These are phyloP conservation scores for Cordyceps fumosorosea DNA, from an alignment of 2,329 filamentous ascomycete genomes.

Conservation along the genomic window DNA sequence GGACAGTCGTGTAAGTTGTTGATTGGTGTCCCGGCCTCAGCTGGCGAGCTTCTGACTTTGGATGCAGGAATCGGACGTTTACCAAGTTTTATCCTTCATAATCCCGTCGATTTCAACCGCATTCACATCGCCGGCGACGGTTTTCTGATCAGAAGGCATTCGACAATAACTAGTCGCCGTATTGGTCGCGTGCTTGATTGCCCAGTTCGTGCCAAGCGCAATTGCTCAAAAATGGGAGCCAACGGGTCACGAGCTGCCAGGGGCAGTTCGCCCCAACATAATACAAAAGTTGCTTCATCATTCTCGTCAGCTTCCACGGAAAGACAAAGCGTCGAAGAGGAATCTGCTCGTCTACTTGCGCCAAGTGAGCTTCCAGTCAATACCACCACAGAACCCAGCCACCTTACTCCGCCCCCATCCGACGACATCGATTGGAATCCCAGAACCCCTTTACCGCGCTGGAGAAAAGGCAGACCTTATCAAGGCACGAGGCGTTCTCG, in stretches of 20 bases:
- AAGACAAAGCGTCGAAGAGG: neutral
- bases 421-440: neutral
- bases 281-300: neutral
- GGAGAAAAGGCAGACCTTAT: neutral
- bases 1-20: neutral
- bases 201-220: conserved; percentile 5
- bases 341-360: neutral
- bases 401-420: neutral
- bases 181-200: conserved; percentile 10
- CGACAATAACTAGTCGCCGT: neutral
- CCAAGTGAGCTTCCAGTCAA: neutral
- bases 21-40: neutral
- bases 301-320: neutral
- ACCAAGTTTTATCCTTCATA: neutral
- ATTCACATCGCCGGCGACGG: neutral
- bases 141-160: too few relatives aligned
- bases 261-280: neutral
- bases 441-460: neutral
- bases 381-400: neutral
- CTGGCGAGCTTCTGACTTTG: neutral
- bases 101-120: neutral
- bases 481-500: neutral
- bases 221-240: neutral
- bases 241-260: neutral
- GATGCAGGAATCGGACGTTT: neutral